Evolutionary conservation across 1,284 basidiomycete genomes (phyloP), one percentile per base, ranked within the genome.

Genomic region (Exobasidium cylindrosporum): DNA sequence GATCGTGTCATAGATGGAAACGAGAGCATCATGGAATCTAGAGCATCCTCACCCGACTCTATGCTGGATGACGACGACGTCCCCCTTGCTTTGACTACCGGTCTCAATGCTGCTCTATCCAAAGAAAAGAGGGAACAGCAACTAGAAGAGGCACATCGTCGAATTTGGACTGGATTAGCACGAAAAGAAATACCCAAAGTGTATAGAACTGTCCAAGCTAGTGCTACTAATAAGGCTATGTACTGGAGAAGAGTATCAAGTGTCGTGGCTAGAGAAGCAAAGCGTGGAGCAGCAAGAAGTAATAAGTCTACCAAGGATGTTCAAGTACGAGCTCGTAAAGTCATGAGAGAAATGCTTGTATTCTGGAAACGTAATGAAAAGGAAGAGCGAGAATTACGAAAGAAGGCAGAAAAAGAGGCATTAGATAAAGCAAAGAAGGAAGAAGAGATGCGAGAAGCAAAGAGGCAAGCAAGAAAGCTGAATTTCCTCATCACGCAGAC

Each of bases 401-500:
- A 90, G 80, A 90, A 91, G 63, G 94, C 96, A 68, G 93, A 97
- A 80, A 94, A 93, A 79, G 77, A 78, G 54, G 77, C 76, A 1
- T 50, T 77, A 21, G 77, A 79, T 21, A 74, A 73, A 54, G 71
- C 92, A 44, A 93, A 90, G 81, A 84, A 92, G 46, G 96, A 98
- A 81, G 96, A 98, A 81, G 96, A 98, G 83, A 91, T 89, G 79
- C 87, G 96, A 55, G 96, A 99, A 82, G 89, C 91, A 29, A 91
- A 95, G 63, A 85, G 96, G 56, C 93, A 97, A 82, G 91, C 94
- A 2, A 87, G 96, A 70, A 98, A 98, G 82, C 87, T 99, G 61
- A 97, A 98, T 83, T 99, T 98, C 84, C 84, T 99, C 81, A 95
- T 99, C 82, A 97, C 92, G 64, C 96, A 98, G 82, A 98, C 96